Conservation (phyloP, 192 early-diverging fungal species). For the Entomortierella chlamydospora region DNA sequence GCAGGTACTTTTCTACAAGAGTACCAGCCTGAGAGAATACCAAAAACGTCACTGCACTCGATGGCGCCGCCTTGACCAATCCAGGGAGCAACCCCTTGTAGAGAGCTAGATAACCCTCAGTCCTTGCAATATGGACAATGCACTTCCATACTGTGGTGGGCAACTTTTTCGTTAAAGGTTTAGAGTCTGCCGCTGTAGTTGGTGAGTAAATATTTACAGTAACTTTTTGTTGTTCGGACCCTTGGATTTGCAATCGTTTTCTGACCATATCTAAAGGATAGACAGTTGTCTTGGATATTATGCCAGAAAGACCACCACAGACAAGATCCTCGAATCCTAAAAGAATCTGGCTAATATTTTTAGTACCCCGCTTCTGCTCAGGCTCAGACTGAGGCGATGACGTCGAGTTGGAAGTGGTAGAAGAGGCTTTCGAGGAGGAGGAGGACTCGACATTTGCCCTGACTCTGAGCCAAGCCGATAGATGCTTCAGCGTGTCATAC, state of each 20-base stretch:
- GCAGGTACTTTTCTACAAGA: slow-evolving; percentile 53
- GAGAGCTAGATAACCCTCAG: slow-evolving; percentile 84
- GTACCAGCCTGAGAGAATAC: slow-evolving; percentile 77
- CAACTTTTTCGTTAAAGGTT: slow-evolving; percentile 1
- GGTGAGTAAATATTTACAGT: neutral
- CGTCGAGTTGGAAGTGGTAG: no score
- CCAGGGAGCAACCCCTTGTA: slow-evolving; percentile 91
- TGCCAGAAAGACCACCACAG: slow-evolving; percentile 83
- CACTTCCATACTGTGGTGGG: slow-evolving; percentile 71
- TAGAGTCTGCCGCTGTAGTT: slow-evolving; percentile 34
- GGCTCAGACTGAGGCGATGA: no score
- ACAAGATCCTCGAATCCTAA: slow-evolving; percentile 71
- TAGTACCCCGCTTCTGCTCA: neutral
- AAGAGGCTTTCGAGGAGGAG: no score
- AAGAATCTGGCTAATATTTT: slow-evolving; percentile 15
- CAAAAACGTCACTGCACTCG: slow-evolving; percentile 89
- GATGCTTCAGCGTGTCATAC: slow-evolving; percentile 70
- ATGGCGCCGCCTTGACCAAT: slow-evolving; percentile 87
- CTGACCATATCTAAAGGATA: slow-evolving; percentile 94
- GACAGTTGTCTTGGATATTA: slow-evolving; percentile 84
- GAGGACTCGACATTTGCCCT: slow-evolving; percentile 12
- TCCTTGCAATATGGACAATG: slow-evolving; percentile 69
- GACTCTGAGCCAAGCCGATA: slow-evolving; percentile 47
- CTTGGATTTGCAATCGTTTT: slow-evolving; percentile 74
- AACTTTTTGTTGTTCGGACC: slow-evolving; percentile 47